Percentiles rank a stretch among this genome's conserved stretches.
phyloP scores from a whole-genome alignment of 108 stramenopile species.

The Pseudonitzschia multistriata region DNA sequence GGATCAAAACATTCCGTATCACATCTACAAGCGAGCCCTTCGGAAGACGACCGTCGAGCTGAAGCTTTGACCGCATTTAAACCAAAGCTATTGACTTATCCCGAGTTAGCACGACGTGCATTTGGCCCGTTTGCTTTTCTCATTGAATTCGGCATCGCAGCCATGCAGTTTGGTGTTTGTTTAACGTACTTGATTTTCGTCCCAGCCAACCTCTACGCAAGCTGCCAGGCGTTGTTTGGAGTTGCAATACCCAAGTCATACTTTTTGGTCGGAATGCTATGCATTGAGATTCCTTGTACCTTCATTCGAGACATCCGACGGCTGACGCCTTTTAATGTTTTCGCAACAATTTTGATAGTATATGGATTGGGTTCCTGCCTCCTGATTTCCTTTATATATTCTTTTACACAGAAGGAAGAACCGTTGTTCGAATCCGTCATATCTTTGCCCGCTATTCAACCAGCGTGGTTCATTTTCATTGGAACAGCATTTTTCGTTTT shows the following conservation, averaged over 20 bases:
- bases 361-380: conserved; percentile 40
- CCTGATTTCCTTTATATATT: conserved; percentile 25
- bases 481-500: conserved; percentile 53
- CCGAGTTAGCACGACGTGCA: conserved; percentile 41
- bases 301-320: conserved; percentile 53
- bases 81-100: conserved; percentile 40
- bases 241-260: conserved; percentile 10
- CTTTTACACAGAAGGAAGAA: conserved; percentile 9
- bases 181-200: conserved; percentile 63
- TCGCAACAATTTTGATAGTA: conserved; percentile 50
- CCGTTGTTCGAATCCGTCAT: conserved; percentile 14
- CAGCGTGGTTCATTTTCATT: conserved; percentile 51
- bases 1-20: conserved; percentile 5
- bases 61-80: background rate
- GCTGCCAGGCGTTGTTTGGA: conserved; percentile 22
- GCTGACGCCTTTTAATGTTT: conserved; percentile 46
- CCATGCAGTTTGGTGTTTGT: conserved; percentile 59
- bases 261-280: conserved; percentile 38
- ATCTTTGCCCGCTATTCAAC: conserved; percentile 21
- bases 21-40: background rate
- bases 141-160: conserved; percentile 41
- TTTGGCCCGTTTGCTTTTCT: conserved; percentile 37
- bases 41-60: background rate
- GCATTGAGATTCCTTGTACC: conserved; percentile 40
- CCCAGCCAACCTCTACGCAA: conserved; percentile 43